These are phyloP conservation scores for Pleurotus platypus DNA, from an alignment of 768 basidiomycete species.

Conservation along the genomic window DNA sequence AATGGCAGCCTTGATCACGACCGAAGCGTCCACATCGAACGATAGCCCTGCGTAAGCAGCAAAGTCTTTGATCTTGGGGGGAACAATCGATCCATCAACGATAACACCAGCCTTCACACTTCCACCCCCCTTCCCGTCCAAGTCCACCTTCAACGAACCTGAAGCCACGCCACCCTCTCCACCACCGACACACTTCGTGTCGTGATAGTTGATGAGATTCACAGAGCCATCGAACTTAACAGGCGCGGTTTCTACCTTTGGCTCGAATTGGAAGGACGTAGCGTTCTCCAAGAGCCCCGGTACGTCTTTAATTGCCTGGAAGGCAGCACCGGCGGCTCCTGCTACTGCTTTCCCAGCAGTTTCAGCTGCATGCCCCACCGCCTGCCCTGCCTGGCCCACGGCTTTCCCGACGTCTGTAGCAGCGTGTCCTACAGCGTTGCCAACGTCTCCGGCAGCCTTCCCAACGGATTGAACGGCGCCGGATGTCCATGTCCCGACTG, in stretches of 20 bases:
- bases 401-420: neutral
- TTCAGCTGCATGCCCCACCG: neutral
- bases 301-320: neutral
- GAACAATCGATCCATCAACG: slow-evolving; percentile 19
- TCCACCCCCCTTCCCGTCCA: slow-evolving; percentile 10
- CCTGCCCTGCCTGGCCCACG: neutral
- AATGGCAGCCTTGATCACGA: slow-evolving; percentile 7
- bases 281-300: neutral
- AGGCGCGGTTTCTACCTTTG: slow-evolving; percentile 14
- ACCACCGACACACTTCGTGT: slow-evolving; percentile 9
- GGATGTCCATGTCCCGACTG: no score
- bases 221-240: slow-evolving; percentile 15
- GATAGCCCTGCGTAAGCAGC: slow-evolving; percentile 21
- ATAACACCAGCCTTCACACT: slow-evolving; percentile 24
- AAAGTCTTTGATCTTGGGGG: slow-evolving; percentile 25
- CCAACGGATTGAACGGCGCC: no score
- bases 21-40: slow-evolving; percentile 20
- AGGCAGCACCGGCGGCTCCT: neutral
- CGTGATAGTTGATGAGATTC: slow-evolving; percentile 14
- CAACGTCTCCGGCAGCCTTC: slow-evolving; percentile 10
- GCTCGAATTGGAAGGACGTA: slow-evolving; percentile 12
- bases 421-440: neutral
- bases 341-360: neutral
- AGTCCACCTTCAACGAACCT: slow-evolving; percentile 6
- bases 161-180: neutral